phyloP scores from a whole-genome alignment of 257 asterid species.

The Anisodus acutangulus region DNA sequence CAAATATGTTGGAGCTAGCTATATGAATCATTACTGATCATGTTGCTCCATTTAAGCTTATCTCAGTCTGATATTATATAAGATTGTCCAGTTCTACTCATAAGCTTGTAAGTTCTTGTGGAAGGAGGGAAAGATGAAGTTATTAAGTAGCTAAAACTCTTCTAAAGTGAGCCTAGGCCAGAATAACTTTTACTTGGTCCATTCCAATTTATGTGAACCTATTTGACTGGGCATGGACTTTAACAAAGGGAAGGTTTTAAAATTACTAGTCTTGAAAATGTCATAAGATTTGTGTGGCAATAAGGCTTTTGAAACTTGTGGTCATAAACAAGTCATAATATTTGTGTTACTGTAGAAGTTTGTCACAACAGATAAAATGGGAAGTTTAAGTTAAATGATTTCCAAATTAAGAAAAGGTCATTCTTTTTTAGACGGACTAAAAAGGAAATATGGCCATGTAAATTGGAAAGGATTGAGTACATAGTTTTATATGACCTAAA shows the following conservation, averaged over 20 bases:
- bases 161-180: neutral
- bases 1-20: neutral
- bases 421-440: neutral
- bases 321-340: neutral
- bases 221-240: neutral
- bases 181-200: neutral
- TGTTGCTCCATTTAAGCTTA: neutral
- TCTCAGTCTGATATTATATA: neutral
- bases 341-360: too few species aligned
- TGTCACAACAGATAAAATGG: neutral
- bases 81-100: neutral
- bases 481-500: neutral
- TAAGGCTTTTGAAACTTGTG: slow-evolving; percentile 4
- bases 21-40: neutral
- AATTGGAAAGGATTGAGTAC: neutral
- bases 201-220: neutral
- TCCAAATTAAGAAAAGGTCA: neutral
- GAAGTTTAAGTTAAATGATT: too few species aligned
- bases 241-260: neutral
- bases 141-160: neutral
- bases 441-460: neutral
- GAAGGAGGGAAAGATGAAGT: slow-evolving; percentile 15
- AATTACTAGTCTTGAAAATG: neutral
- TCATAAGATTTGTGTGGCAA: slow-evolving; percentile 3
- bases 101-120: neutral